These are phyloP conservation scores for Auriscalpium vulgare DNA, from an alignment of 768 basidiomycete species.

Conservation along the genomic window DNA sequence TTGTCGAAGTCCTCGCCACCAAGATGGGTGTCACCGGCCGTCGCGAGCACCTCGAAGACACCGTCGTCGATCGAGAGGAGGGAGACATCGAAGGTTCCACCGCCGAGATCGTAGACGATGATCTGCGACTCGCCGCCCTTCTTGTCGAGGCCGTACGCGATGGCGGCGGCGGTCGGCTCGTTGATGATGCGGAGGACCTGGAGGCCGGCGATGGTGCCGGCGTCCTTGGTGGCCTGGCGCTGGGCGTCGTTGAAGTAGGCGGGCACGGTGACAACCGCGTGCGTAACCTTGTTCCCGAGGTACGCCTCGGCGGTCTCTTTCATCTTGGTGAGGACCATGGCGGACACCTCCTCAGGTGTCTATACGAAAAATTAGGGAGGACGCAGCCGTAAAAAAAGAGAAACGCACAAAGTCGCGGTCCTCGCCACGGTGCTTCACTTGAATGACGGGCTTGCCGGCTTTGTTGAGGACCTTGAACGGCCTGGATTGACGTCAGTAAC, in stretches of 20 bases:
- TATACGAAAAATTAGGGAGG: slow-evolving; percentile 20
- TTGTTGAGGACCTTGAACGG: slow-evolving; percentile 79
- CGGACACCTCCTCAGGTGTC: slow-evolving; percentile 91
- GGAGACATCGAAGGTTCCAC: slow-evolving; percentile 98
- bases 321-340: slow-evolving; percentile 96
- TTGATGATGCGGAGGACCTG: slow-evolving; percentile 96
- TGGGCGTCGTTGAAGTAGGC: slow-evolving; percentile 99
- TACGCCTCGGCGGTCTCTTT: slow-evolving; percentile 99
- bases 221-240: slow-evolving; percentile 98
- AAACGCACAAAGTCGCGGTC: slow-evolving; percentile 65
- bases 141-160: slow-evolving; percentile 98
- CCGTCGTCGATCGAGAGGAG: slow-evolving; percentile 68
- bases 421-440: slow-evolving; percentile 74
- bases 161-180: slow-evolving; percentile 94
- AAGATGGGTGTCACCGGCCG: slow-evolving; percentile 57
- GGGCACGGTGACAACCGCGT: slow-evolving; percentile 97
- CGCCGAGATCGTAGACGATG: slow-evolving; percentile 97
- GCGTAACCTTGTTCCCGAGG: slow-evolving; percentile 91
- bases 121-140: slow-evolving; percentile 91
- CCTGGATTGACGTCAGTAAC: slow-evolving; percentile 6
- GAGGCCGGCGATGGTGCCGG: slow-evolving; percentile 90
- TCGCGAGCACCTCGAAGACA: slow-evolving; percentile 50
- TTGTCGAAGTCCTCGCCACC: slow-evolving; percentile 52
- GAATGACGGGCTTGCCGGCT: slow-evolving; percentile 71
- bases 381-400: not conserved